A percentile compares a stretch with the other conserved stretches of the same genome.
Evolutionary conservation across 257 asterid species (phyloP).

Genomic region (Fraxinus anomala): DNA sequence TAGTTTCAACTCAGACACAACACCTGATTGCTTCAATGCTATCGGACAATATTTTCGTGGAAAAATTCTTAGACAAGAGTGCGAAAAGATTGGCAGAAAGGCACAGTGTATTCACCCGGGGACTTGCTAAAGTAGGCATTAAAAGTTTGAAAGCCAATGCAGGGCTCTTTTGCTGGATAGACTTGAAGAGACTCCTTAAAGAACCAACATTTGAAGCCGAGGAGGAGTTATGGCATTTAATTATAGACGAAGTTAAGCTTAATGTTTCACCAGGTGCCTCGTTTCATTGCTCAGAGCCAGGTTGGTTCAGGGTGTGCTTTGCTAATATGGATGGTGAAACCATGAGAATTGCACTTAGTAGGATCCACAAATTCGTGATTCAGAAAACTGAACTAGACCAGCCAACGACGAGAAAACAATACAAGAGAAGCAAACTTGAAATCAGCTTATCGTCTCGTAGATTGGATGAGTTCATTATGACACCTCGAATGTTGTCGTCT

Average conservation of each 20-base stretch:
- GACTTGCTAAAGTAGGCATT: conserved; percentile 58
- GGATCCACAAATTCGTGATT: conserved; percentile 58
- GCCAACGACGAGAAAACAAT: conserved; percentile 38
- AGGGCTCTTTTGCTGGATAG: conserved; percentile 78
- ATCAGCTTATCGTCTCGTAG: conserved; percentile 70
- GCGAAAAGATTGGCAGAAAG: conserved; percentile 48
- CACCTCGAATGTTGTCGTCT: conserved; percentile 41
- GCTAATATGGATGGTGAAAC: conserved; percentile 82
- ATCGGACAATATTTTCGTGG: conserved; percentile 59
- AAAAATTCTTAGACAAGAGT: conserved; percentile 48
- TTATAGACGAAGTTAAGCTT: conserved; percentile 64
- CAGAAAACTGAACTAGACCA: conserved; percentile 34
- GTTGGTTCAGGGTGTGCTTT: conserved; percentile 86
- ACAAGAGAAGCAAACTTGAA: conserved; percentile 59
- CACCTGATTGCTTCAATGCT: conserved; percentile 63
- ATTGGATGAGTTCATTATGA: conserved; percentile 54
- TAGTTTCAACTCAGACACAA: conserved; percentile 84
- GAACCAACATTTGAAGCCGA: conserved; percentile 61
- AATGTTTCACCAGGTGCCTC: conserved; percentile 80
- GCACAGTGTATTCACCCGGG: conserved; percentile 41
- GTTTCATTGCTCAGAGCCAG: conserved; percentile 78
- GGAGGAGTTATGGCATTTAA: conserved; percentile 59
- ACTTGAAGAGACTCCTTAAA: conserved; percentile 50
- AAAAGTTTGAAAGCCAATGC: conserved; percentile 56
- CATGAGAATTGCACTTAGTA: conserved; percentile 44